Evolutionary conservation across 2,329 filamentous ascomycete genomes (phyloP), one percentile per base, ranked within the genome.

Genomic region (Xylariaceae sp.): DNA sequence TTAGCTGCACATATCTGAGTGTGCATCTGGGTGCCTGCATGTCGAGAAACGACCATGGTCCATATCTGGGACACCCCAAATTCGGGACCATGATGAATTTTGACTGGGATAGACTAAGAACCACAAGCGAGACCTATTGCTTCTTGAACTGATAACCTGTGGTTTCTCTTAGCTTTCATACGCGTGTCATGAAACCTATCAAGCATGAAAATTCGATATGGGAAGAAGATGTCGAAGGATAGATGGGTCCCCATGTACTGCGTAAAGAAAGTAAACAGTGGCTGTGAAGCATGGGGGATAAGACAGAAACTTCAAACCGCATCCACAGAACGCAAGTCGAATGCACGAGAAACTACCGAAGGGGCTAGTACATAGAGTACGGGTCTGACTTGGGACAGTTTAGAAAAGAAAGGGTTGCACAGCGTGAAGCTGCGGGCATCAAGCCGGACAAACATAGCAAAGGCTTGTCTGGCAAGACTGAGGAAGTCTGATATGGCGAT

Each of bases 31-130:
- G 47, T 49, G 61, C 57, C 61, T 62, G 66, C 66, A 65, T 59
- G 63, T 54, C 59, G 64, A 63, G 67, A 61, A 58, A 56, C 51
- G 47, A 53, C 51, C 51, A 60, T 64, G 64, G 53, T 56, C 54
- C 17, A 18, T 59, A 47, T 52, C 44, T 23, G 53, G n/a, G 23
- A 49, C 59, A 51, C 54, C 53, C 56, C 57, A 48, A 58, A 54
- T 53, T 48, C 34, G 60, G 56, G 58, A 61, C 57, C 34, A 52
- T 49, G 53, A 53, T 62, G 49, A 37, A 30, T 48, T 53, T 63
- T 61, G 59, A 56, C 50, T 47, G 47, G 35, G 48, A 35, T 62
- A 63, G 52, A 53, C 53, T 9, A 60, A 49, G 13, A 9, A 15
- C 13, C 39, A 39, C 51, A 53, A 35, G 58, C 39, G 55, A 61